phyloP scores from a whole-genome alignment of 306 rosid genomes.

The Styphnolobium japonicum region DNA sequence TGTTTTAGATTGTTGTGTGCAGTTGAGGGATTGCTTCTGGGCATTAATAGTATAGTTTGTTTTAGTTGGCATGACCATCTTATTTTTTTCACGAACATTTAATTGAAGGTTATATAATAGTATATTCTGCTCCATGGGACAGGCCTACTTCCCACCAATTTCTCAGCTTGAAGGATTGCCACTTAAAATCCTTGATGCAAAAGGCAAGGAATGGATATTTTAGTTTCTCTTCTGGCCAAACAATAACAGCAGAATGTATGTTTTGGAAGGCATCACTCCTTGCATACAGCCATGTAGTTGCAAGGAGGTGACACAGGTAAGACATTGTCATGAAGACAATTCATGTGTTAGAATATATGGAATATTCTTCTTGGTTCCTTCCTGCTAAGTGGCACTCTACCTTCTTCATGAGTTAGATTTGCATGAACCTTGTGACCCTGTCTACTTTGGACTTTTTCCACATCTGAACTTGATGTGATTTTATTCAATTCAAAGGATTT shows the following conservation, averaged over 20 bases:
- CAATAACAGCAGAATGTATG: constrained; percentile 85
- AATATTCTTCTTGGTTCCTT: neutral
- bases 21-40: neutral
- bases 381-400: neutral
- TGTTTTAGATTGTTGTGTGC: neutral
- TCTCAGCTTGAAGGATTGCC: too few relatives aligned
- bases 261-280: constrained; percentile 74
- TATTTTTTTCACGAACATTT: too few relatives aligned
- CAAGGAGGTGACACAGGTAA: constrained; percentile 80
- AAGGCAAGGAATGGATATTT: too few relatives aligned
- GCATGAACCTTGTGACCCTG: neutral
- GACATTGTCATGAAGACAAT: neutral
- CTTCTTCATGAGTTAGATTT: neutral
- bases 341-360: neutral
- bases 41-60: neutral
- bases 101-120: neutral
- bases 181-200: constrained; percentile 63
- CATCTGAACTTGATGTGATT: neutral
- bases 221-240: constrained; percentile 86
- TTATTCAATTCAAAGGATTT: neutral
- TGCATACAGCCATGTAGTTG: constrained; percentile 83
- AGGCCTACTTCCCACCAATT: constrained; percentile 79
- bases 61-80: neutral
- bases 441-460: neutral
- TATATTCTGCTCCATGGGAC: constrained; percentile 3